A percentile compares a stretch with the other conserved stretches of the same genome.
These are phyloP conservation scores for Alternaria metachromatica DNA, from an alignment of 2,329 filamentous ascomycete genomes.

Conservation along the genomic window DNA sequence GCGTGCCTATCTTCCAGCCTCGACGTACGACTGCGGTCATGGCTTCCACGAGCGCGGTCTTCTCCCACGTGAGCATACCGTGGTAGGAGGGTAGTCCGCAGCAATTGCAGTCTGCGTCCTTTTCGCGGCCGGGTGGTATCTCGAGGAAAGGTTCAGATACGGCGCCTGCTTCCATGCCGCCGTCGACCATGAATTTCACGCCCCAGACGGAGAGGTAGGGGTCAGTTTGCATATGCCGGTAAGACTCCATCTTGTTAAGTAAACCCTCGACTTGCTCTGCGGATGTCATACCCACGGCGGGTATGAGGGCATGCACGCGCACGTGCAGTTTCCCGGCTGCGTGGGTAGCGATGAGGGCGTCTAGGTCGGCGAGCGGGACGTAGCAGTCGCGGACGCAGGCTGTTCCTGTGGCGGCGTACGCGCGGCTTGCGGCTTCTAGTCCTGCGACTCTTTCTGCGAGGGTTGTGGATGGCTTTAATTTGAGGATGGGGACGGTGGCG, in stretches of 20 bases:
- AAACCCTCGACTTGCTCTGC: no score
- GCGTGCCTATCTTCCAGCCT: background rate
- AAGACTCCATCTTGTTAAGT: background rate
- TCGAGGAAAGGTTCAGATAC: background rate
- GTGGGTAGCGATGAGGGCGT: background rate
- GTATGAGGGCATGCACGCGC: background rate
- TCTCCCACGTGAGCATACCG: background rate
- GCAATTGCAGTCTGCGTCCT: background rate
- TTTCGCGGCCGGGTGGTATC: background rate
- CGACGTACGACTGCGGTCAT: background rate
- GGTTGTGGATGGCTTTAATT: background rate
- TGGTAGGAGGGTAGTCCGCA: background rate
- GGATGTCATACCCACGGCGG: background rate
- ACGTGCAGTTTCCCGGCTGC: background rate
- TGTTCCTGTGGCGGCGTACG: background rate
- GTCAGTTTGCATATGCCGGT: accelerated
- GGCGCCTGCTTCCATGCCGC: background rate
- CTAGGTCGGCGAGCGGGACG: background rate
- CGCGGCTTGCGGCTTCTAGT: background rate
- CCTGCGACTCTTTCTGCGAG: background rate
- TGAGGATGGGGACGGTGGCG: background rate
- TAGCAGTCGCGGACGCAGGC: background rate
- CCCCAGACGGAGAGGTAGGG: background rate
- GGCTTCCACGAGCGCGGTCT: background rate
- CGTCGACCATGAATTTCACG: background rate